Evolutionary conservation across 208 protist species (phyloP).

Genomic region (Trypanosoma melophagium): DNA sequence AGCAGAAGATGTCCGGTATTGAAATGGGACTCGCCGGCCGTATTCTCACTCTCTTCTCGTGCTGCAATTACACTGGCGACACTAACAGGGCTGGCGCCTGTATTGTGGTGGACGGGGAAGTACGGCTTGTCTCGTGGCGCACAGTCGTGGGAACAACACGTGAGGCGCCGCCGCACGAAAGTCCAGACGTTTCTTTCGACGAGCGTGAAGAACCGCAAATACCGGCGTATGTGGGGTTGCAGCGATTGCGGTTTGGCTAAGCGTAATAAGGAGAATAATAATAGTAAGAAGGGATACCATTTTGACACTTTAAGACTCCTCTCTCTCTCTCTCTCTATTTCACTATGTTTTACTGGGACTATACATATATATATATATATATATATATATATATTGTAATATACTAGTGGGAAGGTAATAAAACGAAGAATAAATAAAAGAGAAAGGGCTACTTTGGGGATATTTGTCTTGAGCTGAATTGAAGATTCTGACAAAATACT

Average conservation of each 20-base stretch:
- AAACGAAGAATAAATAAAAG: too few relatives aligned
- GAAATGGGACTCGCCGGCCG: conserved; percentile 26
- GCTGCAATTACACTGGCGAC: conserved; percentile 32
- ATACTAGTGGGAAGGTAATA: too few relatives aligned
- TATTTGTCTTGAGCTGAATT: not conserved
- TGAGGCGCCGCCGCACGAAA: not conserved
- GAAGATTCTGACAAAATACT: not conserved
- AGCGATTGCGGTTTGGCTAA: not conserved
- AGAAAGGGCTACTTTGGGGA: too few relatives aligned
- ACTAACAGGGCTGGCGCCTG: conserved; percentile 43
- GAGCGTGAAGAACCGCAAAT: too few relatives aligned
- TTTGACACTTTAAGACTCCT: too few relatives aligned
- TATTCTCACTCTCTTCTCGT: conserved; percentile 47
- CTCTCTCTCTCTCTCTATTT: conserved; percentile 4
- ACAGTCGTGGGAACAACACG: too few relatives aligned
- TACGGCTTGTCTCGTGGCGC: conserved; percentile 43
- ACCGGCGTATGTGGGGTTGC: not conserved
- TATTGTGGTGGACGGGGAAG: conserved; percentile 24
- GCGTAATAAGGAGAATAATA: not conserved
- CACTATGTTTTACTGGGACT: not conserved
- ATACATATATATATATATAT: too few relatives aligned
- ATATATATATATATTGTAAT: too few relatives aligned
- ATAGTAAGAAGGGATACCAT: not conserved
- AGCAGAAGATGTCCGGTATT: conserved; percentile 31
- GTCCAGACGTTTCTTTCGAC: too few relatives aligned